Evolutionary conservation across 23 red algal species (phyloP).

Genomic region (Chondrus crispus): DNA sequence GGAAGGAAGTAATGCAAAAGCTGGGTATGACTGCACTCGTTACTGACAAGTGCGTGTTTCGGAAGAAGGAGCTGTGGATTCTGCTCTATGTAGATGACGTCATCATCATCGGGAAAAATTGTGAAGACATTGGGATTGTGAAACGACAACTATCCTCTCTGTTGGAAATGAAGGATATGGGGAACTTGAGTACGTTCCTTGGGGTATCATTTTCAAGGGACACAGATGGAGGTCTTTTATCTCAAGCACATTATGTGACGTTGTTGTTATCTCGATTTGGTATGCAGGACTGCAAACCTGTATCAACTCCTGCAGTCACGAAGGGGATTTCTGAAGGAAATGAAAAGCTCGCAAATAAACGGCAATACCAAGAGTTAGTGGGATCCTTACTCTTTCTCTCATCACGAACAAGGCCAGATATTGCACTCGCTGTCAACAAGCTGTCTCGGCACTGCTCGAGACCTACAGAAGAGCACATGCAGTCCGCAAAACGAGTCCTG

Average conservation of each 20-base stretch:
- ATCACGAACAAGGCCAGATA: neutral
- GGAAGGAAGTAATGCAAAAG: neutral
- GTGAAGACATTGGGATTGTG: too few relatives aligned
- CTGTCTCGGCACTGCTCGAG: neutral
- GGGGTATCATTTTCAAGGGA: neutral
- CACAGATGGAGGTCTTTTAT: neutral
- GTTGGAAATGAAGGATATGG: too few relatives aligned
- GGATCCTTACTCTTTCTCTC: neutral
- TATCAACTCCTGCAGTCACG: neutral
- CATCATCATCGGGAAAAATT: neutral
- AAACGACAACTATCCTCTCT: too few relatives aligned
- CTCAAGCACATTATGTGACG: neutral
- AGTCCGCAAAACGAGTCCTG: neutral
- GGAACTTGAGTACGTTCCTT: neutral
- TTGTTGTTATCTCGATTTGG: neutral
- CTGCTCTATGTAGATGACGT: neutral
- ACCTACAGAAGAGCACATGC: neutral
- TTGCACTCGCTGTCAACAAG: neutral
- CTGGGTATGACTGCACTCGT: neutral
- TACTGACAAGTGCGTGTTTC: neutral
- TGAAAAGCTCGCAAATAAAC: neutral
- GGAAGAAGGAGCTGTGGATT: neutral
- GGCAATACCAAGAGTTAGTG: neutral
- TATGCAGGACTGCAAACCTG: neutral
- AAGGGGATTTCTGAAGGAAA: too few relatives aligned